phyloP scores from a whole-genome alignment of 352 stramenopile species.

The Blastocystis sp. region DNA sequence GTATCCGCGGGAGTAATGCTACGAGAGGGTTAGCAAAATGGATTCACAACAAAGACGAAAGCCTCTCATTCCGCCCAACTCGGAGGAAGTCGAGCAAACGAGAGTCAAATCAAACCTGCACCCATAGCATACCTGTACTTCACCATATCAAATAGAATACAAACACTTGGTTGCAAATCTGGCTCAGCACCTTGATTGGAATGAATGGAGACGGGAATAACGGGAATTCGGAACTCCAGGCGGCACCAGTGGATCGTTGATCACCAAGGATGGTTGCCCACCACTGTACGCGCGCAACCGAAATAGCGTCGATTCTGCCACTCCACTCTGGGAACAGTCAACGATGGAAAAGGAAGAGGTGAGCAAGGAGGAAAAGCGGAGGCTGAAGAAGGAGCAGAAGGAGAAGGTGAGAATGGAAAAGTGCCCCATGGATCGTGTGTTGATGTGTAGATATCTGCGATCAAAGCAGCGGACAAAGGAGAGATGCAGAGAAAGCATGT shows the following conservation, averaged over 20 bases:
- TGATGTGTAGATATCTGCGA: neutral
- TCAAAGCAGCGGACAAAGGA: conserved; percentile 19
- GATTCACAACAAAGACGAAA: neutral
- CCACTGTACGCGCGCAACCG: conserved; percentile 3
- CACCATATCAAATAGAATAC: neutral
- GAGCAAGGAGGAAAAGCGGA: conserved; percentile 22
- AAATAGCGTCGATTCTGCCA: neutral
- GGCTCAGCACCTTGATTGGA: neutral
- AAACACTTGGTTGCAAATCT: conserved; percentile 41
- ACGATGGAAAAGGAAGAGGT: conserved; percentile 17
- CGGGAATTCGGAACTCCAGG: neutral
- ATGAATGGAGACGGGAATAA: conserved; percentile 1
- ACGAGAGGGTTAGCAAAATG: neutral
- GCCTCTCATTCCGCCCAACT: neutral
- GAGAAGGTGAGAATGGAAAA: conserved; percentile 9
- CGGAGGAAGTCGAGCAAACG: neutral
- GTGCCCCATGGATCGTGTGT: neutral
- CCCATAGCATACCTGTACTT: conserved; percentile 40
- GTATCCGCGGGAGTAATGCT: neutral
- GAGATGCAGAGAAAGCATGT: conserved; percentile 14
- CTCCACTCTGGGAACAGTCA: neutral
- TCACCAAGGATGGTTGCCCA: neutral
- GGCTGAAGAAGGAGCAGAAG: conserved; percentile 15
- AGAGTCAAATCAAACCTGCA: neutral
- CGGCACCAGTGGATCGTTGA: neutral